Evolutionary conservation across 768 basidiomycete genomes (phyloP), one percentile per base, ranked within the genome.

Genomic region (Cystobasidiopsis lactophilus): DNA sequence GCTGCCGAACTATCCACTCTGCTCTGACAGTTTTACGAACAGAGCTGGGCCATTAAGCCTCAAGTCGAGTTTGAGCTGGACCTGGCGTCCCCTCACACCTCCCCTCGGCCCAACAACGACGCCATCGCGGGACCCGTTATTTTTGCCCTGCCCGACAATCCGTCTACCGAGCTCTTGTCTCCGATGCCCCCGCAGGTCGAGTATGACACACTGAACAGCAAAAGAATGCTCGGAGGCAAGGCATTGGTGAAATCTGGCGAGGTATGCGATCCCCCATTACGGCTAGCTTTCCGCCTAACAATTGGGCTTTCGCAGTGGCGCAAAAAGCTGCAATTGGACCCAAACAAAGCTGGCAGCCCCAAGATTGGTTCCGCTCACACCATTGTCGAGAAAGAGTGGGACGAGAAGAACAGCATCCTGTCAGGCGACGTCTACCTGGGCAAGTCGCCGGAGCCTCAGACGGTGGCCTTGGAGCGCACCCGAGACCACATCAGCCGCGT

Each of bases 141-240:
- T n/a, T 47, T 47, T 26, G 11, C 9, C 24, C 4, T 10, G 24
- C 18, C 24, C 30, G 14, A 26, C 10, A 31, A 27, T 29, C 3
- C 4, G 23, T 27, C 45, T 7, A 30, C 23, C 24, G 23, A 23
- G 45, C 45, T 24, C 29, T 10, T n/a, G 9, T 7, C 33, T 16
- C 33, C 33, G 9, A 7, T 16, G 33, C 16, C 33, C 10, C 23
- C 16, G 4, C 9, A 26, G 21, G 41, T 43, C 19, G 21, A 43
- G 19, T 47, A 47, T 26, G 45, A 47, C 24, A 47, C 45, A 9
- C 45, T 47, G 14, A 30, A 47, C 45, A 47, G 45, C 29, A n/a
- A 47, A 47, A 4, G 45, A 5, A 47, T 30, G 23, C 29, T 47
- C 14, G 45, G 45, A 11, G 45, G 45, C 30, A 47, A 47, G 45